Percentiles rank a stretch among this genome's conserved stretches.
Evolutionary conservation across 805 yeast genomes (phyloP).

Genomic region (Sugiyamaella valdiviana): DNA sequence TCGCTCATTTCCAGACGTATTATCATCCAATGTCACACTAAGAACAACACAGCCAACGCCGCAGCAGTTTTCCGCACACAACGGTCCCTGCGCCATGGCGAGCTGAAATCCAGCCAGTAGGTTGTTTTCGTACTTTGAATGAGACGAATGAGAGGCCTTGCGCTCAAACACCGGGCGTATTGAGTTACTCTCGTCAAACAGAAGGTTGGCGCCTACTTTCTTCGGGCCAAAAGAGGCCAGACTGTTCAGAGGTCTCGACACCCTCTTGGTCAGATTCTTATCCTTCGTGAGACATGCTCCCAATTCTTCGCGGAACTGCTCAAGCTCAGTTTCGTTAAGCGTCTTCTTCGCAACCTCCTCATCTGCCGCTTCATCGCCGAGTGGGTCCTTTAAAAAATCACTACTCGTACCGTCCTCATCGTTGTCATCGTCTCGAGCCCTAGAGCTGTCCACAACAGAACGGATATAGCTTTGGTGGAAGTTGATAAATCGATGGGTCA

Average conservation of each 20-base stretch:
- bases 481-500: neutral
- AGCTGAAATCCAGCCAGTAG: conserved; percentile 79
- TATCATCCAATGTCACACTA: conserved; percentile 27
- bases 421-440: conserved; percentile 22
- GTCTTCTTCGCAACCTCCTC: conserved; percentile 23
- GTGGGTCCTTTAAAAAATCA: too few species aligned
- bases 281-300: neutral
- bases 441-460: conserved; percentile 8
- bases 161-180: conserved; percentile 34
- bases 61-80: conserved; percentile 80
- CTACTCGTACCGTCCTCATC: conserved; percentile 13
- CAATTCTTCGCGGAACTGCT: conserved; percentile 8
- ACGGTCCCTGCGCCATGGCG: conserved; percentile 78
- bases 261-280: conserved; percentile 5
- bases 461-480: neutral
- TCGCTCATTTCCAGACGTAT: conserved; percentile 42
- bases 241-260: conserved; percentile 29
- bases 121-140: conserved; percentile 46
- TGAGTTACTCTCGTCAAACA: conserved; percentile 46
- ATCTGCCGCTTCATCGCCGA: conserved; percentile 16
- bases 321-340: neutral
- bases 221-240: conserved; percentile 73
- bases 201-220: conserved; percentile 65
- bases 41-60: conserved; percentile 60
- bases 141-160: neutral